Base-by-base conservation (phyloP, 768 basidiomycete species). In the Hemileccinum rubropunctum region DNA sequence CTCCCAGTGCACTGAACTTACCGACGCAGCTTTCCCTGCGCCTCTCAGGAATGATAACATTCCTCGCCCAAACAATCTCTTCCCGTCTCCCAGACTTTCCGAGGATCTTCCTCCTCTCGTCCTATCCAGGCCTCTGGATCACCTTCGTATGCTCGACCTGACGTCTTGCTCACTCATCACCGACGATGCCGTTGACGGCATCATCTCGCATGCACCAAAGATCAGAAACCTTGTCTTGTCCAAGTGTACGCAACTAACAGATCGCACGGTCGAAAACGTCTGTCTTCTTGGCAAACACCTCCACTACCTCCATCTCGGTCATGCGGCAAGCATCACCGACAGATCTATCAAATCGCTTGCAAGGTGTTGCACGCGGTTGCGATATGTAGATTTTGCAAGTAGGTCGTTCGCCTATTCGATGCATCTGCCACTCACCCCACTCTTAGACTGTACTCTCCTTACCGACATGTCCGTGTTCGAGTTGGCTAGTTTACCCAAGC, bases 321-420 rank as follows among this genome's bases (percentile, higher is more conserved):
- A 99, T 72, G 89, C 91, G 7, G 75, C 75, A 57, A 85, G 83
- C 58, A 93, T 98, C 54, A 95, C 93, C 7, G 97, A 99, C 67
- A 79, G 80, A 35, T 91, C 89, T 8, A 88, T 99, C 32, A 85
- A 83, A 48, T 77, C 79, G 10, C 76, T 99, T 20, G 95, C 93
- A 11, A 77, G 91, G 37, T 78, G 82, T 32, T 99, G 97, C 69
- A 93, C 90, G 1, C 78, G 95, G 27, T 69, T 99, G 56, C 77
- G 97, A 59, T 99, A 98, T 65, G 84, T 99, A 57, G 97, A 99
- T 69, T 86, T 99, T 54, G 97, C 97, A 6, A 94, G 94, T 95
- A 52, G 63, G 90, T 80, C 8, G 12, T 43, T 21, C 40, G 13
- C 21, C 12, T 11, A 45, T 37, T 40, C 2, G 4, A 23, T 35